Conservation (phyloP, 345 rosid genomes). For the Eucalyptus regnans region DNA sequence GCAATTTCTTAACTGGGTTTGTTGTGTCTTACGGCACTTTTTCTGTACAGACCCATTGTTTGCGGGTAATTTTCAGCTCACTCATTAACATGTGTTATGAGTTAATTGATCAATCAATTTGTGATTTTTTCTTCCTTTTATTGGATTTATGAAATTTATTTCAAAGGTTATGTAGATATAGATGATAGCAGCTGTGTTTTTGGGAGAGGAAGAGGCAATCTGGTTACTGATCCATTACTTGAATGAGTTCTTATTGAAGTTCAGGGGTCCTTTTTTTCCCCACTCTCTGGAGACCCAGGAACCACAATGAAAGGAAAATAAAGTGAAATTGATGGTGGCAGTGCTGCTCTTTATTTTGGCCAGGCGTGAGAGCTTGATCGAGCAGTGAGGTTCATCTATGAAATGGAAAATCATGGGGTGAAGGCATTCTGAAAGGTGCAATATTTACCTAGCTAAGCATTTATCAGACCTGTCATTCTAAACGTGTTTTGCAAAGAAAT, state of each 20-base stretch:
- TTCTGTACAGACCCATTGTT: too few relatives aligned
- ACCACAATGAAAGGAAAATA: slow-evolving; percentile 67
- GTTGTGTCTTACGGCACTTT: too few relatives aligned
- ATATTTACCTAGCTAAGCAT: neutral
- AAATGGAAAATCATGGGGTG: neutral
- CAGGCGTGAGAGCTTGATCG: slow-evolving; percentile 50
- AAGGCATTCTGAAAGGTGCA: neutral
- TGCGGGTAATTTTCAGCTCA: too few relatives aligned
- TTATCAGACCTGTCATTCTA: neutral
- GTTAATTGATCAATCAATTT: too few relatives aligned
- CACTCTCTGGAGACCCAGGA: slow-evolving; percentile 64
- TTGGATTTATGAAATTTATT: too few relatives aligned
- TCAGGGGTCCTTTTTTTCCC: slow-evolving; percentile 40
- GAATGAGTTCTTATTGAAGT: slow-evolving; percentile 57
- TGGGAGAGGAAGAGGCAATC: slow-evolving; percentile 77
- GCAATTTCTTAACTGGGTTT: too few relatives aligned
- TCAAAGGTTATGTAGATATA: too few relatives aligned
- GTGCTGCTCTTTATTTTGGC: slow-evolving; percentile 69
- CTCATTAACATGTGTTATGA: too few relatives aligned
- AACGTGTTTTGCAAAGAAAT: neutral
- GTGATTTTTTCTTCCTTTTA: too few relatives aligned
- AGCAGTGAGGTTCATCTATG: neutral
- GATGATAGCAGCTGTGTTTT: slow-evolving; percentile 11
- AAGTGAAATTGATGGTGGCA: slow-evolving; percentile 38
- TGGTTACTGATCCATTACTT: slow-evolving; percentile 72